phyloP scores from a whole-genome alignment of 176 grass and related monocot genomes.

The Urochloa ruziziensis region DNA sequence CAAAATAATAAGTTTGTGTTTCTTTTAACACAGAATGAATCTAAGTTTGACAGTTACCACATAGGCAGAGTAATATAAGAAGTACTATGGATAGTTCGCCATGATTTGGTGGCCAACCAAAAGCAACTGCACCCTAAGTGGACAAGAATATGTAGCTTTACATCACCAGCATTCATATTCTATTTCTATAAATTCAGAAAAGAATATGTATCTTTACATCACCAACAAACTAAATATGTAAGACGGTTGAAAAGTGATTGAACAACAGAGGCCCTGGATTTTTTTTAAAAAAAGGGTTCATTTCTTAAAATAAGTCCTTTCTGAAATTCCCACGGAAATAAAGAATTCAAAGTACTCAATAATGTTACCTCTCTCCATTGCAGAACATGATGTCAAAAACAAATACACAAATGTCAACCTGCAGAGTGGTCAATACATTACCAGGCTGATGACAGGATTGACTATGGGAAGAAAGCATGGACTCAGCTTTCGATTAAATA shows the following conservation, averaged over 20 bases:
- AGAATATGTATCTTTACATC: neutral
- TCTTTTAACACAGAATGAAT: neutral
- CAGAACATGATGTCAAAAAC: constrained; percentile 95
- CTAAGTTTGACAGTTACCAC: neutral
- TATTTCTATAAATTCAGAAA: neutral
- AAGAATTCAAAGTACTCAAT: constrained; percentile 6
- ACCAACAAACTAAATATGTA: constrained; percentile 3
- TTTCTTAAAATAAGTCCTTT: constrained; percentile 1
- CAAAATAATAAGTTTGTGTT: neutral
- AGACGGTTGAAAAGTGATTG: neutral
- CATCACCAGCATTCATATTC: neutral
- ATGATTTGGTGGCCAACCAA: constrained; percentile 11
- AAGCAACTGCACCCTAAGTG: neutral
- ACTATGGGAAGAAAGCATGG: no score
- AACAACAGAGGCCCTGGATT: neutral
- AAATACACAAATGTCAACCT: constrained; percentile 95
- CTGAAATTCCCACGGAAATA: neutral
- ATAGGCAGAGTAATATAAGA: neutral
- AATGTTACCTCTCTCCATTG: constrained; percentile 72
- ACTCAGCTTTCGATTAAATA: neutral
- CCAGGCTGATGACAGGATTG: constrained; percentile 1
- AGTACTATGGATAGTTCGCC: neutral
- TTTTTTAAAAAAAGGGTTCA: neutral
- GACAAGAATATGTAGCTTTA: neutral
- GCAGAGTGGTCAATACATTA: constrained; percentile 27